Base-by-base conservation (phyloP, 2,329 filamentous ascomycete species). In the Colletotrichum cereale region DNA sequence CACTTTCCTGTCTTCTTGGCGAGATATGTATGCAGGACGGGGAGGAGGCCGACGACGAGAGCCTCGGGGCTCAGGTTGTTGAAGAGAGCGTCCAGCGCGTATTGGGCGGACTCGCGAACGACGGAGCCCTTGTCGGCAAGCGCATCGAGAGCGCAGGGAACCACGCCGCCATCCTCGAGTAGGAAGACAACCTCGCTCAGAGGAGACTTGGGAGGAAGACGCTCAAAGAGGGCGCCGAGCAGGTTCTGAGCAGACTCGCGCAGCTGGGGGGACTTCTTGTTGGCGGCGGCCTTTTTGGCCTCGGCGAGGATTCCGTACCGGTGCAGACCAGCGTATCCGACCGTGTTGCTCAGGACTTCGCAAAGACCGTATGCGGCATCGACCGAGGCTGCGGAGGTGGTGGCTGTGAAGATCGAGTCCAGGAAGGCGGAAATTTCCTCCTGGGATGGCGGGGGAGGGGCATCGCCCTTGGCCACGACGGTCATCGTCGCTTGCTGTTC, bases 191-290 rank as follows among this genome's bases (percentile, higher is more conserved):
- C 90, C 84, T 98, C 95, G 81, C 90, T 93, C 74, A 94, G 83
- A 64, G 90, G 92, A 79, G 96, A 92, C 75, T 91, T 89, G 57
- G 90, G 86, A 56, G 95, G 93, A 79, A 98, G 93, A 50, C 93
- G 91, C 86, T 99, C 96, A 78, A 98, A 96, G 57, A 99, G 86
- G 66, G 97, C 96, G 68, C 97, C 96, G 31, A 98, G 88, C 52
- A 97, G 92, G 81, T 98, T 97, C 90, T 98, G 97, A 75, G 95
- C 93, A 78, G 95, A 94, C 84, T 99, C 96, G 77, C 96, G 89
- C 76, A 89, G 90, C 48, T 92, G 88, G 21, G 92, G 92, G 82
- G 91, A 95, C 87, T 99, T 99, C 90, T 98, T 99, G 84, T 98
- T 95, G 76, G 87, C 85, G 5, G 96, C 95, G 47, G 93, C 94